Base-by-base conservation (phyloP, 2,329 filamentous ascomycete species). In the Aspergillus proliferans region DNA sequence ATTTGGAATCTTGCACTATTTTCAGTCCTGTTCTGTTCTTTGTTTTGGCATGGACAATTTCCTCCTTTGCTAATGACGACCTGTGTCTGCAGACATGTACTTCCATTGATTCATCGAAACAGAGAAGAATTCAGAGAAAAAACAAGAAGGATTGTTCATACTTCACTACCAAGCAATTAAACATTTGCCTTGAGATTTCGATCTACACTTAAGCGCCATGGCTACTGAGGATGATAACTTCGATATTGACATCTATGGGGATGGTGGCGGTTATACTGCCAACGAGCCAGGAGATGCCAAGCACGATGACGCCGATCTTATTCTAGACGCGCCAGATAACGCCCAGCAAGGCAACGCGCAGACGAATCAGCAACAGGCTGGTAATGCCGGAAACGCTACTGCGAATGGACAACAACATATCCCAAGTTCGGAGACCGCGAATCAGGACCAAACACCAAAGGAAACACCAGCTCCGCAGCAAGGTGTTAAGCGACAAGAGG, bases 211-310 rank as follows among this genome's bases (percentile, higher is more conserved):
- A 64, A 60, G 52, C 64, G 58, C 61, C 50, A 76, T 76, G 73
- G 71, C 73, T 49, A 68, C 79, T 62, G 81, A 84, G 65, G 82
- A 84, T 69, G 82, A 85, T 68, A 83, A 83, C 63, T 85, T 85
- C 74, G 82, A 85, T 60, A 84, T 85, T 74, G 82, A 85, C 66
- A 83, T 85, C 70, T 85, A 85, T 63, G 82, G 82, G 55, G 81
- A 85, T 61, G 80, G 82, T 46, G 69, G 69, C 50, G 64, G 69
- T 47, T 73, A 72, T 51, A 73, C 70, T 56, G 63, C 62, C 45
- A 68, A 72, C 55, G 70, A 71, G 19, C 65, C 82, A 52, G 78
- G 80, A 50, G 68, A 70, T 38, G 66, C 63, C 54, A 71, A 71
- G 47, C 60, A 67, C 28, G 70, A 72, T 24, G 67, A 70, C 41